phyloP scores from a whole-genome alignment of 1,284 basidiomycete genomes.

The Coniophora puteana region DNA sequence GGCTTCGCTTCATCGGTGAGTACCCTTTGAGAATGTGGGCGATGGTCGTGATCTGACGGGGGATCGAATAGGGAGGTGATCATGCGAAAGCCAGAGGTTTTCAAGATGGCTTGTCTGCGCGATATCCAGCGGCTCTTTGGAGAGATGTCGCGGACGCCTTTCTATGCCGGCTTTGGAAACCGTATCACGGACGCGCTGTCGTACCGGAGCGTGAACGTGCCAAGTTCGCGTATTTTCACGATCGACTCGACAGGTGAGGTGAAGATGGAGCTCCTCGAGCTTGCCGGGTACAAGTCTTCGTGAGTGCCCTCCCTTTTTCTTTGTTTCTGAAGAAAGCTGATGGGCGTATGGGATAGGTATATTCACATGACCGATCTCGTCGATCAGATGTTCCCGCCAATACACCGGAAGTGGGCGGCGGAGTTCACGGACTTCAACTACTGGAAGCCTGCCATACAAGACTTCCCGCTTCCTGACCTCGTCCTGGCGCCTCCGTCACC shows the following conservation, averaged over 20 bases:
- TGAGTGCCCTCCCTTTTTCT: slow-evolving; percentile 36
- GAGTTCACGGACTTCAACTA: slow-evolving; percentile 98
- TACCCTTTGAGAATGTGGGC: slow-evolving; percentile 4
- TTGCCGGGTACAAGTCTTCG: slow-evolving; percentile 96
- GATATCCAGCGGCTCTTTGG: slow-evolving; percentile 96
- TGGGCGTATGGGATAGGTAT: slow-evolving; percentile 47
- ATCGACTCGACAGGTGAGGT: slow-evolving; percentile 96
- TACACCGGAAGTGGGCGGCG: slow-evolving; percentile 81
- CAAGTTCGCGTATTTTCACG: slow-evolving; percentile 94
- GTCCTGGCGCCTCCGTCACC: slow-evolving; percentile 90
- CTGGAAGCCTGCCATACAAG: slow-evolving; percentile 82
- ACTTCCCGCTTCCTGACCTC: slow-evolving; percentile 85
- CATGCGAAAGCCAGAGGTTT: slow-evolving; percentile 97
- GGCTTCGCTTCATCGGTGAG: slow-evolving; percentile 89
- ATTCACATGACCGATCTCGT: slow-evolving; percentile 98
- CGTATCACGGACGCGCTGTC: slow-evolving; percentile 97
- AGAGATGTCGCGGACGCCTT: slow-evolving; percentile 67
- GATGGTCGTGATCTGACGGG: not conserved
- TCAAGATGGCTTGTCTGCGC: slow-evolving; percentile 99
- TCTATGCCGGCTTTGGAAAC: slow-evolving; percentile 99
- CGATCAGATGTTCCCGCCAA: slow-evolving; percentile 98
- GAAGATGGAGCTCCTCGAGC: slow-evolving; percentile 94
- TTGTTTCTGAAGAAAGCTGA: not conserved
- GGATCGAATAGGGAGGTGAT: slow-evolving; percentile 78
- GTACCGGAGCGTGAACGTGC: slow-evolving; percentile 94